These are phyloP conservation scores for Fibroporia radiculosa DNA, from an alignment of 768 basidiomycete species.

Conservation along the genomic window DNA sequence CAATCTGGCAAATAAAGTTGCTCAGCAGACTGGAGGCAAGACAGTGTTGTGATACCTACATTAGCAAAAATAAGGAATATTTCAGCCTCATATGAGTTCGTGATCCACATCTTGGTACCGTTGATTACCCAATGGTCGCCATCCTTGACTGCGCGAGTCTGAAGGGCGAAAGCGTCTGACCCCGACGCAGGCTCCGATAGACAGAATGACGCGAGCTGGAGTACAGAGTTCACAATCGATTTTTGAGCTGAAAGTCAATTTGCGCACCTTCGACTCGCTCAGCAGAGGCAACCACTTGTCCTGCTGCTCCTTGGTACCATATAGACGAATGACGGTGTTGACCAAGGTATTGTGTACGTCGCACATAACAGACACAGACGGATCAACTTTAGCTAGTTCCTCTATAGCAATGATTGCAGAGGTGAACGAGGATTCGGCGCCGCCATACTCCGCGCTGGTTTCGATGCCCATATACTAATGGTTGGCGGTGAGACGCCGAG, in stretches of 20 bases:
- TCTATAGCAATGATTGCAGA: slow-evolving; percentile 95
- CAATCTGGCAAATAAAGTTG: slow-evolving; percentile 36
- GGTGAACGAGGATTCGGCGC: slow-evolving; percentile 87
- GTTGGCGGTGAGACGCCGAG: background rate
- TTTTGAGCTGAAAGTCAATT: background rate
- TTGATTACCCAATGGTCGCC: slow-evolving; percentile 83
- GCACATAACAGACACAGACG: slow-evolving; percentile 91
- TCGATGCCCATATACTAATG: slow-evolving; percentile 95
- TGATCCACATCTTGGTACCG: slow-evolving; percentile 99
- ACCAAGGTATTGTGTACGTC: slow-evolving; percentile 99
- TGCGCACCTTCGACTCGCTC: slow-evolving; percentile 60
- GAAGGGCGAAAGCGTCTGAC: slow-evolving; percentile 94
- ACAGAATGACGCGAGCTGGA: slow-evolving; percentile 88
- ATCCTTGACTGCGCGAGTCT: slow-evolving; percentile 85
- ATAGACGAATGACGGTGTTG: slow-evolving; percentile 86
- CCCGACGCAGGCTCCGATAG: slow-evolving; percentile 90
- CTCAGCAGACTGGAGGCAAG: background rate
- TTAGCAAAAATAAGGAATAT: slow-evolving; percentile 95
- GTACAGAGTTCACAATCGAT: background rate
- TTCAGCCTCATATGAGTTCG: slow-evolving; percentile 88
- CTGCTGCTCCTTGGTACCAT: slow-evolving; percentile 79
- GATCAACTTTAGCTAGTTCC: slow-evolving; percentile 93
- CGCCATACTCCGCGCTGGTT: slow-evolving; percentile 74
- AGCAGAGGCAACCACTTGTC: slow-evolving; percentile 85
- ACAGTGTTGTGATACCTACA: slow-evolving; percentile 34